Base-by-base conservation (phyloP, 2,329 filamentous ascomycete species). In the Didymella keratinophila region DNA sequence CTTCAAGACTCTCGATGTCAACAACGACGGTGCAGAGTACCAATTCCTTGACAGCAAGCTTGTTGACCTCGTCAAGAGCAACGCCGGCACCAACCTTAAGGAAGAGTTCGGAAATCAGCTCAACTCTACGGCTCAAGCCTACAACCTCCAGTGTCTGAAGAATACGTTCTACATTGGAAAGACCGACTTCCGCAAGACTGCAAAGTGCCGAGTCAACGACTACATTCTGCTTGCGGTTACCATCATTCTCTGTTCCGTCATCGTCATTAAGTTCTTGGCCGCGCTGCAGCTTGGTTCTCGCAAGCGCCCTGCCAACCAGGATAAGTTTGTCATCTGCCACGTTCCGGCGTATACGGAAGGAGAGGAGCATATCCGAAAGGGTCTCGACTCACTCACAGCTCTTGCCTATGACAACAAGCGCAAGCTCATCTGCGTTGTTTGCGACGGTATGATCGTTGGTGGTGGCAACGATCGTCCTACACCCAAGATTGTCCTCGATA, bases 371-470 rank as follows among this genome's bases (percentile, higher is more conserved):
- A 82, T 99, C 9, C 86, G 95, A 54, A 96, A 97, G 74, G 94
- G 93, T 51, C 84, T 99, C 2, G 95, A 99, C 75, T 98, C 95
- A 1, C 84, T 98, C 58, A 97, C 95, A 16, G 92, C 93, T 12
- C 84, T 99, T 16, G 90, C 96, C 67, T 99, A 99, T 70, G 95
- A 99, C 79, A 97, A 99, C 80, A 99, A 99, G 82, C 32, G 95
- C 63, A 99, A 99, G 80, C 86, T 99, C 25, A 94, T 99, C 65
- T 95, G 89, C 70, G 92, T 99, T 61, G 92, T 99, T 67, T 99
- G 95, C 73, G 95, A 99, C 71, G 95, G 95, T 79, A 98, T 99
- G 94, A 99, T 99, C 82, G 96, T 99, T 66, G 95, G 95, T 71
- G 93, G 97, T 80, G 95, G 95, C 72, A 99, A 99, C 78, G 95